Conservation (phyloP, 2,329 filamentous ascomycete genomes). For the Colletotrichum filicis region DNA sequence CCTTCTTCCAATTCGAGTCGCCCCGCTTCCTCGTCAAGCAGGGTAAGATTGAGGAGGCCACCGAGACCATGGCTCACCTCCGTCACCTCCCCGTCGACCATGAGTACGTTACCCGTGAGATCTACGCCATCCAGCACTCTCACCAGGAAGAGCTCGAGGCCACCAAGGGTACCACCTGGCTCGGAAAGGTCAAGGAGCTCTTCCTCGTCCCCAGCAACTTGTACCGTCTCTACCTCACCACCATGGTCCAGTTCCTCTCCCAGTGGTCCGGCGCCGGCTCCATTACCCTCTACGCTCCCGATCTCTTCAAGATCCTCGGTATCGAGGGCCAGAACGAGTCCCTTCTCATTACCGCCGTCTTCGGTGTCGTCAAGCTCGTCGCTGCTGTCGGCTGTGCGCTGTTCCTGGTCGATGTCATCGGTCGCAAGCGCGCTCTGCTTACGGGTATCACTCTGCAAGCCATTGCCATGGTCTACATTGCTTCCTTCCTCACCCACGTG, state of each 20-base stretch:
- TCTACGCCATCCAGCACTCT: slow-evolving; percentile 71
- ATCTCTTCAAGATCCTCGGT: slow-evolving; percentile 79
- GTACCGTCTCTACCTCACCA: slow-evolving; percentile 76
- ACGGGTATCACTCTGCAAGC: slow-evolving; percentile 70
- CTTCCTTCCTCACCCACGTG: slow-evolving; percentile 69
- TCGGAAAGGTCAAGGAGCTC: slow-evolving; percentile 75
- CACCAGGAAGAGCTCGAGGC: slow-evolving; percentile 79
- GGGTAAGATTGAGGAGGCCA: slow-evolving; percentile 68
- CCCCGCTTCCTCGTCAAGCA: slow-evolving; percentile 77
- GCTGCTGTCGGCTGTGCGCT: slow-evolving; percentile 76
- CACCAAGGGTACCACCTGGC: slow-evolving; percentile 71
- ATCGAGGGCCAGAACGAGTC: slow-evolving; percentile 75
- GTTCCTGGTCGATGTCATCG: slow-evolving; percentile 83
- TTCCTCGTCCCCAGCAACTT: slow-evolving; percentile 75
- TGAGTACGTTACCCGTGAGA: slow-evolving; percentile 70
- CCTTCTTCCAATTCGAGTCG: slow-evolving; percentile 76
- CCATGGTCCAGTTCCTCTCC: slow-evolving; percentile 75
- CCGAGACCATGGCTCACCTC: slow-evolving; percentile 64
- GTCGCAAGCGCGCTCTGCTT: slow-evolving; percentile 75
- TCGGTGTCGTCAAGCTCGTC: slow-evolving; percentile 79
- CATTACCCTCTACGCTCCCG: slow-evolving; percentile 81
- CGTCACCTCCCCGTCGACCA: slow-evolving; percentile 69
- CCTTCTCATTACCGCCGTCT: slow-evolving; percentile 79
- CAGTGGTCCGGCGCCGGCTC: slow-evolving; percentile 80
- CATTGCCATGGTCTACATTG: slow-evolving; percentile 71